A percentile compares a stretch with the other conserved stretches of the same genome.
Evolutionary conservation across 345 rosid species (phyloP).

Genomic region (Alliaria petiolata): DNA sequence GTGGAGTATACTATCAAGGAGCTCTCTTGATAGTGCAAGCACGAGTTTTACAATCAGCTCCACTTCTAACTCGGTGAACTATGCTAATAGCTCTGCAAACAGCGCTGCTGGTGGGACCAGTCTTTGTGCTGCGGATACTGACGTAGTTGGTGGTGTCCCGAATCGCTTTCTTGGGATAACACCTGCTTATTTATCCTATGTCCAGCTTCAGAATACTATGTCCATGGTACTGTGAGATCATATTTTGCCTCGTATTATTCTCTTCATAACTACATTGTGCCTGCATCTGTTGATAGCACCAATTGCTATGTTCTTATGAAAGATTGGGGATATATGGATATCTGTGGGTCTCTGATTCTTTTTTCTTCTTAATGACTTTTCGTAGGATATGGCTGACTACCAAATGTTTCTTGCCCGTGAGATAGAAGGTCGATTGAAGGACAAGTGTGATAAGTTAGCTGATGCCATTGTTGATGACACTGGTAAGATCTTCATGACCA

Average conservation of each 20-base stretch:
- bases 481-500: conserved; percentile 44
- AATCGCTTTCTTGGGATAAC: conserved; percentile 92
- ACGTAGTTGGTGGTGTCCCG: conserved; percentile 90
- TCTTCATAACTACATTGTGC: background rate
- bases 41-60: conserved; percentile 75
- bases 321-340: background rate
- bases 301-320: background rate
- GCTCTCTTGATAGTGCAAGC: conserved; percentile 80
- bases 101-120: conserved; percentile 40
- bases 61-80: conserved; percentile 60
- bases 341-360: background rate
- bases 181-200: conserved; percentile 80
- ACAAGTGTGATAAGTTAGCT: conserved; percentile 81
- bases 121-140: conserved; percentile 49
- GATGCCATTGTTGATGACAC: conserved; percentile 87
- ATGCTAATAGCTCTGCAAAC: conserved; percentile 51
- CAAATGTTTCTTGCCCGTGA: conserved; percentile 79
- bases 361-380: background rate
- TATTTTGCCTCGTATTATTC: background rate
- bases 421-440: conserved; percentile 76
- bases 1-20: conserved; percentile 78
- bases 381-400: conserved; percentile 81
- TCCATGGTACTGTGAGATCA: conserved; percentile 50
- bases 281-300: conserved; percentile 3
- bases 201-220: conserved; percentile 68